A percentile compares a stretch with the other conserved stretches of the same genome.
phyloP scores from a whole-genome alignment of 2,329 filamentous ascomycete species.

The Pseudopithomyces maydicus region DNA sequence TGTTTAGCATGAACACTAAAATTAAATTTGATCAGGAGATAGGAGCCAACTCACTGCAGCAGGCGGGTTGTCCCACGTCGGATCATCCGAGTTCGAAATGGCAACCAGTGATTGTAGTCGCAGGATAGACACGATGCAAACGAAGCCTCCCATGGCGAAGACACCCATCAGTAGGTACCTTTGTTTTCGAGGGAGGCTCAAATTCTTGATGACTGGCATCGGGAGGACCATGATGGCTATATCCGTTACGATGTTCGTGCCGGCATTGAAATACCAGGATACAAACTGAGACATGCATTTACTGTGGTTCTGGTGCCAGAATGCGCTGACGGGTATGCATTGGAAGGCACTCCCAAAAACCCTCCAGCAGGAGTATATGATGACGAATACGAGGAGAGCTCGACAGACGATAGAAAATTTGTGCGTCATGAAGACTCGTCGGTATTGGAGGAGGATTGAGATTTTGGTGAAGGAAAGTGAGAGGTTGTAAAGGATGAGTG shows the following conservation, averaged over 20 bases:
- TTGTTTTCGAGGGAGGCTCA: conserved; percentile 42
- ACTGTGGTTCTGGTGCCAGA: conserved; percentile 38
- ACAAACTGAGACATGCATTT: conserved; percentile 36
- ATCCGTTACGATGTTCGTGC: conserved; percentile 39
- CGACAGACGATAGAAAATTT: conserved; percentile 31
- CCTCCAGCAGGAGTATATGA: conserved; percentile 33
- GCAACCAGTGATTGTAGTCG: conserved; percentile 38
- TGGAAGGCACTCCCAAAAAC: conserved; percentile 38
- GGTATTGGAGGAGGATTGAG: conserved; percentile 41
- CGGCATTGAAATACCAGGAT: conserved; percentile 36
- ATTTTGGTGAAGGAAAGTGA: conserved; percentile 38
- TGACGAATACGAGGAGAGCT: conserved; percentile 28
- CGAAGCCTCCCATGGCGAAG: conserved; percentile 47
- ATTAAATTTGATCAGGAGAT: not conserved
- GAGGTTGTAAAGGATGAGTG: conserved; percentile 38
- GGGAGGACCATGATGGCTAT: conserved; percentile 41
- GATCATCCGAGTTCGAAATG: conserved; percentile 35
- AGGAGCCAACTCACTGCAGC: conserved; percentile 21
- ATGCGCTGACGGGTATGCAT: conserved; percentile 36
- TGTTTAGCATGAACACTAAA: not conserved
- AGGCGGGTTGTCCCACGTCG: conserved; percentile 39
- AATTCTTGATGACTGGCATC: conserved; percentile 37
- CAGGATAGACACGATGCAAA: conserved; percentile 39
- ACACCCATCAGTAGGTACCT: conserved; percentile 43
- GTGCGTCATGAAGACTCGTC: conserved; percentile 34